Evolutionary conservation across 306 rosid genomes (phyloP).

Genomic region (Coriaria nepalensis): DNA sequence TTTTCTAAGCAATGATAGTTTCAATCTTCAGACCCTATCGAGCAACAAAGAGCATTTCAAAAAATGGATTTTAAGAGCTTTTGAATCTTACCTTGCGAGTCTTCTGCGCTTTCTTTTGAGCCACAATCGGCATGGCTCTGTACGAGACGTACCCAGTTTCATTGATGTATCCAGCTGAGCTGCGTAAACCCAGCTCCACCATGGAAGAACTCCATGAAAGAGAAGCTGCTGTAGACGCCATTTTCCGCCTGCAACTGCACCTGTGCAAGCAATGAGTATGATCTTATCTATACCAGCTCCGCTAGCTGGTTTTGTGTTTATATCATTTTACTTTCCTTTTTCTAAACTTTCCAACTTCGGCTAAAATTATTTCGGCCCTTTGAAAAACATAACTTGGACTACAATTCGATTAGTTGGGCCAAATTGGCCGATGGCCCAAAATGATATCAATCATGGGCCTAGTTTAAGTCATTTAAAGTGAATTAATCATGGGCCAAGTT

Average conservation of each 20-base stretch:
- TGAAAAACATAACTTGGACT: no score
- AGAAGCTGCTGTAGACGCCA: constrained; percentile 55
- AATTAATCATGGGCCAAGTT: no score
- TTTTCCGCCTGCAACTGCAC: constrained; percentile 9
- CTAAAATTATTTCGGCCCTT: no score
- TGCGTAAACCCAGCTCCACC: constrained; percentile 17
- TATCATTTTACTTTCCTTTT: neutral
- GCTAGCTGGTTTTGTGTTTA: no score
- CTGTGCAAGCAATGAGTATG: neutral
- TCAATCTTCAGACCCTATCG: no score
- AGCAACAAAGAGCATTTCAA: neutral
- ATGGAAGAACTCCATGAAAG: constrained; percentile 59
- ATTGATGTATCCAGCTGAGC: constrained; percentile 25
- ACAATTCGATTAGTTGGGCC: no score
- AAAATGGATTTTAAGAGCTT: neutral
- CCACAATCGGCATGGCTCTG: constrained; percentile 31
- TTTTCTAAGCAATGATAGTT: no score
- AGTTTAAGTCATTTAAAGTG: no score
- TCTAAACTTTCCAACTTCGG: neutral
- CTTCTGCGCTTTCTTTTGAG: constrained; percentile 74
- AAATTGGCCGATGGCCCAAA: no score
- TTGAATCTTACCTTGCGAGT: constrained; percentile 46
- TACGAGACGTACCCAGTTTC: constrained; percentile 23
- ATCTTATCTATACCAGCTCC: no score
- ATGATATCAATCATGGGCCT: no score